phyloP scores from a whole-genome alignment of 768 basidiomycete genomes.

The Hydnomerulius pinastri region DNA sequence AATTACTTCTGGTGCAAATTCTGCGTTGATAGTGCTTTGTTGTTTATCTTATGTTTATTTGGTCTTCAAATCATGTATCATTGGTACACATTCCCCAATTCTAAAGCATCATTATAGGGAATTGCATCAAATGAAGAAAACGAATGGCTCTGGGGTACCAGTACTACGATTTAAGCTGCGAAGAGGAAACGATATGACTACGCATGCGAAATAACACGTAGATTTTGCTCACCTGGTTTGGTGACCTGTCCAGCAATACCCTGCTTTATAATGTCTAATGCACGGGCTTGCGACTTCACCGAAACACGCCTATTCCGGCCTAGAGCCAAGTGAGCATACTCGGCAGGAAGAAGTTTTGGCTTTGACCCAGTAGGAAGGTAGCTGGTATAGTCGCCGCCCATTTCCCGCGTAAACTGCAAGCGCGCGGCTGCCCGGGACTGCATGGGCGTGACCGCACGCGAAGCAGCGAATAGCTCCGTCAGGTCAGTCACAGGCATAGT shows the following conservation, averaged over 20 bases:
- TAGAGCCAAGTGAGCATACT: constrained; percentile 45
- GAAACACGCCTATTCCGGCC: constrained; percentile 44
- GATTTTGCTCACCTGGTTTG: constrained; percentile 13
- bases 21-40: constrained; percentile 15
- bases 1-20: constrained; percentile 10
- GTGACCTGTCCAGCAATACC: constrained; percentile 9
- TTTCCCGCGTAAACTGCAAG: constrained; percentile 35
- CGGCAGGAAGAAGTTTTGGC: constrained; percentile 41
- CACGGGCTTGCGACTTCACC: constrained; percentile 39
- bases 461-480: constrained; percentile 17
- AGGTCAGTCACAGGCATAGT: constrained; percentile 25
- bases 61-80: constrained; percentile 7
- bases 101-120: neutral
- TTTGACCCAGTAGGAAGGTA: constrained; percentile 37
- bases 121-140: neutral
- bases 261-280: constrained; percentile 40
- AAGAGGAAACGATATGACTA: neutral
- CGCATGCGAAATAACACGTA: neutral
- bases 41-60: constrained; percentile 34
- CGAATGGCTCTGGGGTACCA: neutral
- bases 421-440: constrained; percentile 13
- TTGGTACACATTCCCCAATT: neutral
- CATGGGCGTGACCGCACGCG: neutral
- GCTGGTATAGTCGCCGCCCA: constrained; percentile 54
- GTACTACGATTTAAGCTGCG: neutral